Evolutionary conservation across 176 grass and related monocot genomes (phyloP).

Genomic region (Ensete ventricosum): DNA sequence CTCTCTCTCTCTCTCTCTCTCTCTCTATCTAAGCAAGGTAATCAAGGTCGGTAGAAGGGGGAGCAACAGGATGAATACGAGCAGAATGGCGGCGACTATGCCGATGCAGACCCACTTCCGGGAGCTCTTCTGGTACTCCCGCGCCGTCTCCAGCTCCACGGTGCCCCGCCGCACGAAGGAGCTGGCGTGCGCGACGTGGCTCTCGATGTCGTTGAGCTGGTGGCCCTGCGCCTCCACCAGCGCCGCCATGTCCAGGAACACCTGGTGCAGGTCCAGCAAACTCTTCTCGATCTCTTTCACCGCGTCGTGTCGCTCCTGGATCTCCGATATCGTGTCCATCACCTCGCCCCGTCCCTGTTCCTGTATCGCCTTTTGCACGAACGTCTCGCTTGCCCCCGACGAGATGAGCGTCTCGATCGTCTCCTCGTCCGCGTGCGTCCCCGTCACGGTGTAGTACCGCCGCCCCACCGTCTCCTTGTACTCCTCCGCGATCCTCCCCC

Average conservation of each 20-base stretch:
- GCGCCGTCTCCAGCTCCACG: conserved; percentile 63
- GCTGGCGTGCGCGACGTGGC: conserved; percentile 82
- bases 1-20: no score
- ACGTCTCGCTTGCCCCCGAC: conserved; percentile 66
- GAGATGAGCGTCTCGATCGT: conserved; percentile 65
- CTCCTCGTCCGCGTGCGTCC: conserved; percentile 51
- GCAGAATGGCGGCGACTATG: conserved; percentile 26
- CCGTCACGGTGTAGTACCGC: conserved; percentile 70
- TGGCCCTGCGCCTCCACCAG: conserved; percentile 79
- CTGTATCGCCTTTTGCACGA: conserved; percentile 86
- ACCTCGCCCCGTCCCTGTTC: conserved; percentile 66
- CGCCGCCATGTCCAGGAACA: conserved; percentile 89
- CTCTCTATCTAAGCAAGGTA: background rate
- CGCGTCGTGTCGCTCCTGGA: conserved; percentile 84
- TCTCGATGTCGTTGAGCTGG: conserved; percentile 93
- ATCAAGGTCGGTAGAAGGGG: conserved; percentile 18
- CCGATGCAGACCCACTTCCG: conserved; percentile 67
- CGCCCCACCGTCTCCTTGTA: conserved; percentile 76
- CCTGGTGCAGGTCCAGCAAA: conserved; percentile 79
- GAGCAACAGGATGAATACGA: conserved; percentile 24
- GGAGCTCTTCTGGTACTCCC: conserved; percentile 56
- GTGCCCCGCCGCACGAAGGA: conserved; percentile 72
- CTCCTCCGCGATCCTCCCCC: conserved; percentile 49
- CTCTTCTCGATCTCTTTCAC: conserved; percentile 79
- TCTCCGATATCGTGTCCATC: conserved; percentile 84